Evolutionary conservation across 305 asterid species (phyloP).

Genomic region (Fraxinus latifolia): DNA sequence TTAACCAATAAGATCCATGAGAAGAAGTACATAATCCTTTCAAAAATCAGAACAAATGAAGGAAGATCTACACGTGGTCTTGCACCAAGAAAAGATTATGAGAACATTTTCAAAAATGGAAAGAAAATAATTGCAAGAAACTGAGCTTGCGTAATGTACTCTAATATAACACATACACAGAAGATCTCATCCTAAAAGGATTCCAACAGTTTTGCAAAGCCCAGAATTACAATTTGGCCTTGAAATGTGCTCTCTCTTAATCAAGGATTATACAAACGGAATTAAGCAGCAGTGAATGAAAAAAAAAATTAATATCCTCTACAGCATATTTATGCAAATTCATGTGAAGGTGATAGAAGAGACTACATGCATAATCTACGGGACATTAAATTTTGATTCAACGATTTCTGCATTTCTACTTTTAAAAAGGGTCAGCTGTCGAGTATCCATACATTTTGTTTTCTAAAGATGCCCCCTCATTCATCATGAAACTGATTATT

Average conservation of each 20-base stretch:
- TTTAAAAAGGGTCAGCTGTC: background rate
- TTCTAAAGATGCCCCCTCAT: background rate
- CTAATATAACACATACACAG: background rate
- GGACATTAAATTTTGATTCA: background rate
- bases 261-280: background rate
- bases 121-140: background rate
- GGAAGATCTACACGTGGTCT: background rate
- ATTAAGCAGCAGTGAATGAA: background rate
- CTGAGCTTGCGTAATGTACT: background rate
- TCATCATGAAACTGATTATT: background rate
- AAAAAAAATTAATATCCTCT: background rate
- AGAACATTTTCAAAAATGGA: background rate
- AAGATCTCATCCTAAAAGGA: background rate
- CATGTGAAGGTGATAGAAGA: background rate
- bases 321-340: background rate
- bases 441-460: background rate
- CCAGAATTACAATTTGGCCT: background rate
- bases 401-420: background rate
- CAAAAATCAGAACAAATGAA: background rate
- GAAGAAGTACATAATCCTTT: background rate
- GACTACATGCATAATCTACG: background rate
- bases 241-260: background rate
- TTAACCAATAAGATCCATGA: background rate
- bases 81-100: background rate
- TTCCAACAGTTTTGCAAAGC: background rate